Percentiles rank a stretch among this genome's conserved stretches.
Conservation (phyloP, 192 early-diverging fungal genomes). For the Fimicolochytrium jonesii region DNA sequence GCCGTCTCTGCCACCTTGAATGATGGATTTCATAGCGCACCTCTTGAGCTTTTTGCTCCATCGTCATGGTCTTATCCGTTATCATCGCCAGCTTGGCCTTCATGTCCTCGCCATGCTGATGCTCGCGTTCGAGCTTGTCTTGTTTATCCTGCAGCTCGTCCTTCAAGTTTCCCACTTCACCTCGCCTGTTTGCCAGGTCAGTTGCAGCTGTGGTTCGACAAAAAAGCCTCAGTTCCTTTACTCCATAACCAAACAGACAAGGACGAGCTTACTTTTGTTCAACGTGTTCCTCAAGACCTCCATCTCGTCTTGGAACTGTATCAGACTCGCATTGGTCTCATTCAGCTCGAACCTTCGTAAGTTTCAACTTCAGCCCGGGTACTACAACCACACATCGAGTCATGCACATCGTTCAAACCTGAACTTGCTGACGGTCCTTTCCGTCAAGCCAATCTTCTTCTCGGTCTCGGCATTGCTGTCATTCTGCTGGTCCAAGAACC, state of each 20-base stretch:
- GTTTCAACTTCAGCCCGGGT: background rate
- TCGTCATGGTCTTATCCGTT: constrained; percentile 40
- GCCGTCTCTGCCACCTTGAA: too few relatives aligned
- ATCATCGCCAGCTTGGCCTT: constrained; percentile 35
- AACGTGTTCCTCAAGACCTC: constrained; percentile 49
- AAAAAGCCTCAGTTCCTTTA: background rate
- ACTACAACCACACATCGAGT: background rate
- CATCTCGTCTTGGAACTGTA: constrained; percentile 54
- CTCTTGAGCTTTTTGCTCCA: constrained; percentile 48
- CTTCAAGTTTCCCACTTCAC: constrained; percentile 45
- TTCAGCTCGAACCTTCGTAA: constrained; percentile 45
- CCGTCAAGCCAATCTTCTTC: constrained; percentile 45
- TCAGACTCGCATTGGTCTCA: constrained; percentile 25
- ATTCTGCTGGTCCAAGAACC: constrained; percentile 44
- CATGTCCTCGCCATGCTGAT: constrained; percentile 24
- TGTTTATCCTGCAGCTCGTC: constrained; percentile 42
- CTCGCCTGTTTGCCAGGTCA: constrained; percentile 41
- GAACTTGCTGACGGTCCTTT: constrained; percentile 47
- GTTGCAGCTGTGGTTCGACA: constrained; percentile 37
- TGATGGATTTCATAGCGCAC: too few relatives aligned
- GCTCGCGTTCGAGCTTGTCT: constrained; percentile 35
- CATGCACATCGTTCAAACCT: too few relatives aligned
- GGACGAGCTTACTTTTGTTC: constrained; percentile 37
- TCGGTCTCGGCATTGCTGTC: constrained; percentile 44
- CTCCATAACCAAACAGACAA: background rate